phyloP scores from a whole-genome alignment of 345 rosid species.

The Eucalyptus curtisii region DNA sequence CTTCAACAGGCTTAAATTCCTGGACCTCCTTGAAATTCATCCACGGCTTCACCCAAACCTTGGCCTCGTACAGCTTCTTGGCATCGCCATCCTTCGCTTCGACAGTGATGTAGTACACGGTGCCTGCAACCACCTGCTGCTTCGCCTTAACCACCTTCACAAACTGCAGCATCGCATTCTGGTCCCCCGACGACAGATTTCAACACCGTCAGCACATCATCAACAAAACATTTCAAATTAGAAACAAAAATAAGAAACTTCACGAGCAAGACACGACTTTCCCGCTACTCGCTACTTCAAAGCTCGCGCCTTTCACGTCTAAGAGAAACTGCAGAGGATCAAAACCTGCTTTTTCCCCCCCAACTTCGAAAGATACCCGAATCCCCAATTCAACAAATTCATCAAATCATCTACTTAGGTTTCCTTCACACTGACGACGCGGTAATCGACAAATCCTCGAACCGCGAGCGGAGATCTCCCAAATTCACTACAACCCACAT shows the following conservation, averaged over 20 bases:
- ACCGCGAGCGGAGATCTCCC: not conserved
- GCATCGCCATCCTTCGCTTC: constrained; percentile 63
- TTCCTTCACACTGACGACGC: not conserved
- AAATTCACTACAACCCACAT: not conserved
- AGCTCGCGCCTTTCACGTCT: not conserved
- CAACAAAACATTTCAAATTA: not conserved
- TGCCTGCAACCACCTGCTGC: constrained; percentile 80
- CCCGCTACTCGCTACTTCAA: not conserved
- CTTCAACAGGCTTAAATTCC: constrained; percentile 51
- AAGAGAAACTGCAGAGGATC: not conserved
- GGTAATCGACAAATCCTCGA: not conserved
- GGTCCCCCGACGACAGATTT: not conserved
- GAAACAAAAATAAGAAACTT: not conserved
- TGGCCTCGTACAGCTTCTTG: constrained; percentile 65
- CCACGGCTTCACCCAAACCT: constrained; percentile 93
- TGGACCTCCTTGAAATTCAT: constrained; percentile 65
- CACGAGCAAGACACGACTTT: not conserved
- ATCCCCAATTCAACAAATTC: not conserved
- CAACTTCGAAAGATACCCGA: not conserved
- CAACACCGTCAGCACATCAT: not conserved
- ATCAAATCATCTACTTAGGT: not conserved
- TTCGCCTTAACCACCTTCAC: constrained; percentile 48
- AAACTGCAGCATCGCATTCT: constrained; percentile 53
- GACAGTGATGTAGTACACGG: constrained; percentile 49
- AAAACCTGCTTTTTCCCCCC: not conserved